A percentile compares a stretch with the other conserved stretches of the same genome.
phyloP scores from a whole-genome alignment of 2,329 filamentous ascomycete genomes.

The Colletotrichum incanum region DNA sequence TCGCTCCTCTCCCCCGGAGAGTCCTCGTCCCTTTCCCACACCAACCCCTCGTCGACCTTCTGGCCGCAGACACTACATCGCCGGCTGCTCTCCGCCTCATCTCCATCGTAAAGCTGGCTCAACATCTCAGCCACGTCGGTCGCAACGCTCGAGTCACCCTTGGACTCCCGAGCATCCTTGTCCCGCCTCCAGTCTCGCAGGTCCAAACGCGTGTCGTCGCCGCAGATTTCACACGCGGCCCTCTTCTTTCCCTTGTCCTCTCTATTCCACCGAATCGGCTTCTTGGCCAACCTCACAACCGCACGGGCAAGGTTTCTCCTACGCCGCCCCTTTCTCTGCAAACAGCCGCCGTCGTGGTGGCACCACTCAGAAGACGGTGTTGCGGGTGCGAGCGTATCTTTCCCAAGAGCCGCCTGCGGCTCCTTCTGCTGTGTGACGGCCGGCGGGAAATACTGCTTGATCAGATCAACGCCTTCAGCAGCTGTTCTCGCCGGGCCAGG shows the following conservation, averaged over 20 bases:
- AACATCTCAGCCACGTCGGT: background rate
- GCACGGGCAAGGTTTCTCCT: background rate
- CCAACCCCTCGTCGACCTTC: background rate
- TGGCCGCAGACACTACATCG: conserved; percentile 2
- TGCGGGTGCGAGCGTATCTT: background rate
- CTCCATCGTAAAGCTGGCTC: background rate
- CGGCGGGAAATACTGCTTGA: background rate
- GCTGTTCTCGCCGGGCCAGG: background rate
- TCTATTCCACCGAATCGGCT: background rate
- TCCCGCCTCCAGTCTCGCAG: background rate
- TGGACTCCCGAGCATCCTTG: background rate
- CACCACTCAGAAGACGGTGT: background rate
- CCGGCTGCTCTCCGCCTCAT: background rate
- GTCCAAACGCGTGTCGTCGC: background rate
- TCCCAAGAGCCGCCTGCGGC: background rate
- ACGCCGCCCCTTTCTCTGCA: background rate
- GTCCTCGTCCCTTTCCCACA: background rate
- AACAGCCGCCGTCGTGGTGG: conserved; percentile 14
- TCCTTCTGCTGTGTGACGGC: background rate
- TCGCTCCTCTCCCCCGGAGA: background rate
- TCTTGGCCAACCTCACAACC: background rate
- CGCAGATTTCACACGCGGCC: conserved; percentile 9
- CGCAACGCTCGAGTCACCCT: background rate
- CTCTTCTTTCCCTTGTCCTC: conserved; percentile 6
- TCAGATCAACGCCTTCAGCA: background rate